Percentiles rank a stretch among this genome's conserved stretches.
Conservation (phyloP, 2,329 filamentous ascomycete genomes). For the Cadophora gregata region DNA sequence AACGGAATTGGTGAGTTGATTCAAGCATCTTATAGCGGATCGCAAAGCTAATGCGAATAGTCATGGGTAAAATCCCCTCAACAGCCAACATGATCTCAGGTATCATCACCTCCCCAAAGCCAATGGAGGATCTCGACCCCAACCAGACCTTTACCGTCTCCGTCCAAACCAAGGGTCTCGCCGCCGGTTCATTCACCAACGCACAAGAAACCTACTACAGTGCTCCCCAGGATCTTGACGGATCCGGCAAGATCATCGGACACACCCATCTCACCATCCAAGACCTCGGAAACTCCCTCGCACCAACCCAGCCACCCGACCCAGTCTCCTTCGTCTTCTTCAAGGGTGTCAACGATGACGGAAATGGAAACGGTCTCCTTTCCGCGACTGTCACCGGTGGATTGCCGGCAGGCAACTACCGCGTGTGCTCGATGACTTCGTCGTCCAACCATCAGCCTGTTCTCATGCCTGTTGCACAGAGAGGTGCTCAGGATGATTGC, state of each 20-base stretch:
- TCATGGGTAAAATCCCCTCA: slow-evolving; percentile 45
- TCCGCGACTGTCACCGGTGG: slow-evolving; percentile 47
- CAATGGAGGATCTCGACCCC: slow-evolving; percentile 38
- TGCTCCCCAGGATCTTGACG: slow-evolving; percentile 45
- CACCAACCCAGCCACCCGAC: slow-evolving; percentile 42
- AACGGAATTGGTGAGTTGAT: slow-evolving; percentile 47
- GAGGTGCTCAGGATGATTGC: slow-evolving; percentile 54
- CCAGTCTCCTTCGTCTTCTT: slow-evolving; percentile 48
- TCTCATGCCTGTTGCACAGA: slow-evolving; percentile 52
- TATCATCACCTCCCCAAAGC: slow-evolving; percentile 39
- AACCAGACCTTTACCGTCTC: slow-evolving; percentile 44
- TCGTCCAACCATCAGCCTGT: slow-evolving; percentile 52
- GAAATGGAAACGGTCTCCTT: slow-evolving; percentile 49
- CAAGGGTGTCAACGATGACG: slow-evolving; percentile 51
- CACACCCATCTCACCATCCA: slow-evolving; percentile 50
- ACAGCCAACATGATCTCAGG: slow-evolving; percentile 43
- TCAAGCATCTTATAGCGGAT: background rate
- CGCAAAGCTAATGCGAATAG: slow-evolving; percentile 24
- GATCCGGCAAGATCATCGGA: slow-evolving; percentile 46
- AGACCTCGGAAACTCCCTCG: slow-evolving; percentile 44
- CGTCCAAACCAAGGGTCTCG: slow-evolving; percentile 45
- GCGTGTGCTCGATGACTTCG: slow-evolving; percentile 51
- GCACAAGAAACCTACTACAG: slow-evolving; percentile 48
- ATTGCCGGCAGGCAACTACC: slow-evolving; percentile 51
- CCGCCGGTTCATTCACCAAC: slow-evolving; percentile 49